Base-by-base conservation (phyloP, 140 eudicot species). In the Bidens hawaiensis region DNA sequence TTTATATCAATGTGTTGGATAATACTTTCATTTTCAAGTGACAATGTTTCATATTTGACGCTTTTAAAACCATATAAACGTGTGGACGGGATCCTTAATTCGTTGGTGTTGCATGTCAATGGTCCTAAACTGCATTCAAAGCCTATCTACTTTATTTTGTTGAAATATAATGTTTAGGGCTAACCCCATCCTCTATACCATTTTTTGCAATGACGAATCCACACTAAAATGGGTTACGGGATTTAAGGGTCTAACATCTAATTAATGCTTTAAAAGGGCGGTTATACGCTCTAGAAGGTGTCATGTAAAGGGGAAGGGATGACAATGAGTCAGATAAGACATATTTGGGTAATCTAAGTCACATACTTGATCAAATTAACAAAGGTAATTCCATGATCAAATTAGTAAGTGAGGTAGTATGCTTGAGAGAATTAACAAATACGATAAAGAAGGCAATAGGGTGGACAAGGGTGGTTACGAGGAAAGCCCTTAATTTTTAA, bases 51-150 rank as follows among this genome's bases (percentile, higher is more conserved):
- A n/a, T n/a, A n/a, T n/a, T n/a, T n/a, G n/a, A n/a, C n/a, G n/a
- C 43, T 8, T 38, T 38, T 38, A 38, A 38, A 38, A 14, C 15
- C 45, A 38, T 9, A 38, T 38, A 9, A 38, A 38, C 13, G 9
- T 38, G 45, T 0, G 45, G 45, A 12, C 2, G 15, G 16, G 55
- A 48, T 19, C 15, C 51, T 2, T 19, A 48, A 48, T 48, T 19
- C 0, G 6, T 21, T 19, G 26, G 14, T 48, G 55, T 19, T 18
- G 9, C 1, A 48, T 11, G 25, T 11, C 12, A 3, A 54, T 54
- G 61, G 61, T 54, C n/a, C 61, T 8, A 54, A 26, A 54, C 22
- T 7, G 41, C 61, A 54, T 54, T 54, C 41, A 54, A 54, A 15
- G 61, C 61, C 14, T 27, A 40, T 27, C 22, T 54, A 26, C 41